These are phyloP conservation scores for Pezicula radicicola DNA, from an alignment of 2,329 filamentous ascomycete genomes.

Conservation along the genomic window DNA sequence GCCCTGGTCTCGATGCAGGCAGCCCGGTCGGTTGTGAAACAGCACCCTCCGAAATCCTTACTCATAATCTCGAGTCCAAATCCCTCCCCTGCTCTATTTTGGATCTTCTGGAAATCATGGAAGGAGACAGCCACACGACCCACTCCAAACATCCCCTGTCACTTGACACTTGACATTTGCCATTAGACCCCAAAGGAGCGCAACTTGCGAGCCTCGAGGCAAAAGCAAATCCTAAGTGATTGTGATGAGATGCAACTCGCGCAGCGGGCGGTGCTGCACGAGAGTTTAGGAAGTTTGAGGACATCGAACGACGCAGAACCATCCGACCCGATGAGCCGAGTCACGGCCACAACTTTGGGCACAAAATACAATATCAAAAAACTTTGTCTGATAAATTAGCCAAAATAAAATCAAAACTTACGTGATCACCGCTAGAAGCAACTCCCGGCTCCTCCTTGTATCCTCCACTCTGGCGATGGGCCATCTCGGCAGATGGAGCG, in stretches of 20 bases:
- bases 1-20: conserved; percentile 16
- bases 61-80: conserved; percentile 11
- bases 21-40: conserved; percentile 23
- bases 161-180: not conserved
- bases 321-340: not conserved
- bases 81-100: conserved; percentile 1
- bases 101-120: conserved; percentile 23
- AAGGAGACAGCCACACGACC: conserved; percentile 16
- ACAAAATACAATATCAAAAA: not conserved
- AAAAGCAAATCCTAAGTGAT: not conserved
- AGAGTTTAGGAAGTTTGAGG: not conserved
- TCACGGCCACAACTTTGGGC: not conserved
- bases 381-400: not conserved
- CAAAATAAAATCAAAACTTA: conserved; percentile 31
- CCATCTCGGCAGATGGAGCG: conserved; percentile 23
- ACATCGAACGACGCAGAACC: not conserved
- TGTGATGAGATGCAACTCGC: not conserved
- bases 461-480: conserved; percentile 27
- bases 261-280: not conserved
- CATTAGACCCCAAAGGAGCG: conserved; percentile 13
- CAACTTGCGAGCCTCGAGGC: conserved; percentile 18
- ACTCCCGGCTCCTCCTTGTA: conserved; percentile 44
- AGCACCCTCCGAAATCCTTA: conserved; percentile 9
- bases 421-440: conserved; percentile 36
- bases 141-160: conserved; percentile 5